Percentiles rank a stretch among this genome's conserved stretches.
phyloP scores from a whole-genome alignment of 305 asterid genomes.

The Fraxinus platypoda region DNA sequence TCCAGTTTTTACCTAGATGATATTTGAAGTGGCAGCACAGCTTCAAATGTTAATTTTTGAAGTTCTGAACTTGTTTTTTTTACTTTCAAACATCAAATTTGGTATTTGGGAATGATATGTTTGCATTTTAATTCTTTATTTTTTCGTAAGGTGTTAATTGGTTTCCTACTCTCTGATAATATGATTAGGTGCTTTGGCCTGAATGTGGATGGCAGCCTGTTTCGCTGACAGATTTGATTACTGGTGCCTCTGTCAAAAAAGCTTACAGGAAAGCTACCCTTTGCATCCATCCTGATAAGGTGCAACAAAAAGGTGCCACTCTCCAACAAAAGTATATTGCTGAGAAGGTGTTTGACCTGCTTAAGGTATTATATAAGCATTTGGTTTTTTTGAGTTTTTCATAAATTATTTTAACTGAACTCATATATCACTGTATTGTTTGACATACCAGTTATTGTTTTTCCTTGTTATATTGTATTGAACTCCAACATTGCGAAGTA shows the following conservation, averaged over 20 bases:
- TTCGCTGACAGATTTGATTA: conserved; percentile 91
- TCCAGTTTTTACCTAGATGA: background rate
- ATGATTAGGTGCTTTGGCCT: conserved; percentile 93
- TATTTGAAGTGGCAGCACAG: background rate
- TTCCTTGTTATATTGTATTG: background rate
- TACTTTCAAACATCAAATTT: background rate
- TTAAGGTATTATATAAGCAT: conserved; percentile 59
- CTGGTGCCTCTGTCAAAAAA: conserved; percentile 84
- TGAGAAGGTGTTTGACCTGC: conserved; percentile 96
- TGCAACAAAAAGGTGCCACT: conserved; percentile 98
- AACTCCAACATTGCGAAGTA: conserved; percentile 9
- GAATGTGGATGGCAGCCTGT: conserved; percentile 99
- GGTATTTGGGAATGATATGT: conserved; percentile 8
- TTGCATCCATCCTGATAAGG: conserved; percentile 98
- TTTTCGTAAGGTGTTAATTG: conserved; percentile 18
- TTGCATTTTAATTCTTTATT: background rate
- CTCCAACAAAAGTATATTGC: conserved; percentile 98
- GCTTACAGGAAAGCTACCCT: conserved; percentile 93
- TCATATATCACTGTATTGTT: conserved; percentile 5
- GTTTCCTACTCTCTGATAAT: conserved; percentile 8
- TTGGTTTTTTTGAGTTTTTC: background rate
- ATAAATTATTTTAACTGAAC: background rate
- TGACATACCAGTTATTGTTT: background rate
- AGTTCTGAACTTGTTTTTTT: background rate
- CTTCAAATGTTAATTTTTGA: background rate